These are phyloP conservation scores for Corrigiola litoralis DNA, from an alignment of 179 eudicot species.

Conservation along the genomic window DNA sequence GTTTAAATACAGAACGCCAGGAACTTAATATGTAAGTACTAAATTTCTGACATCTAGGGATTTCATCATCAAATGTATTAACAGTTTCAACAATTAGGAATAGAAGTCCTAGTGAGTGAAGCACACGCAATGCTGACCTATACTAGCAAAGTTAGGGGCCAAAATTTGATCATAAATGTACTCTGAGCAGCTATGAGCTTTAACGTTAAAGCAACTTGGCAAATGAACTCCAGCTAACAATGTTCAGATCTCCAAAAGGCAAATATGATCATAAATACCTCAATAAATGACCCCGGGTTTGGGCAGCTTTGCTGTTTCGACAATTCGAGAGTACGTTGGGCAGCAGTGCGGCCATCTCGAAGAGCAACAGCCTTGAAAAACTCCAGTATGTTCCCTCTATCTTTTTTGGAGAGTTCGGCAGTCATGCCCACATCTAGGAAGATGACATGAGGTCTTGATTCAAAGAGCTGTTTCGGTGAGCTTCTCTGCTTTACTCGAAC, in stretches of 20 bases:
- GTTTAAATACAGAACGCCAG: too few species aligned
- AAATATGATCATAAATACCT: slow-evolving; percentile 36
- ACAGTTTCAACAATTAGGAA: too few species aligned
- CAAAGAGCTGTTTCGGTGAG: slow-evolving; percentile 46
- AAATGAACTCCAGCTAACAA: not conserved
- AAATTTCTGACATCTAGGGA: too few species aligned
- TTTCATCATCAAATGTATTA: too few species aligned
- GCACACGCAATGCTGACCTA: too few species aligned
- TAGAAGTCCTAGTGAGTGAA: too few species aligned
- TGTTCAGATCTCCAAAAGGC: not conserved
- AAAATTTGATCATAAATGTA: too few species aligned
- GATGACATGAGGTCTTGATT: slow-evolving; percentile 72
- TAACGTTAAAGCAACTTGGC: not conserved
- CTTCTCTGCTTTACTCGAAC: slow-evolving; percentile 52
- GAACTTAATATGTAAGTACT: too few species aligned
- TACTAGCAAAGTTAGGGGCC: too few species aligned
- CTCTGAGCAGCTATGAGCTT: slow-evolving; percentile 4
- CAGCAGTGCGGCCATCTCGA: slow-evolving; percentile 79
- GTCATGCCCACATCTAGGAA: slow-evolving; percentile 96
- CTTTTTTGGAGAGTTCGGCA: slow-evolving; percentile 72
- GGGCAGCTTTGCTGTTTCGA: slow-evolving; percentile 78
- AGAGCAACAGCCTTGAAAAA: slow-evolving; percentile 86
- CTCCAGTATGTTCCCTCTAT: slow-evolving; percentile 54
- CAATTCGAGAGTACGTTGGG: slow-evolving; percentile 60
- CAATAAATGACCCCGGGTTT: slow-evolving; percentile 59